Conservation (phyloP, 2,329 filamentous ascomycete genomes). For the Dactylella cylindrospora region DNA sequence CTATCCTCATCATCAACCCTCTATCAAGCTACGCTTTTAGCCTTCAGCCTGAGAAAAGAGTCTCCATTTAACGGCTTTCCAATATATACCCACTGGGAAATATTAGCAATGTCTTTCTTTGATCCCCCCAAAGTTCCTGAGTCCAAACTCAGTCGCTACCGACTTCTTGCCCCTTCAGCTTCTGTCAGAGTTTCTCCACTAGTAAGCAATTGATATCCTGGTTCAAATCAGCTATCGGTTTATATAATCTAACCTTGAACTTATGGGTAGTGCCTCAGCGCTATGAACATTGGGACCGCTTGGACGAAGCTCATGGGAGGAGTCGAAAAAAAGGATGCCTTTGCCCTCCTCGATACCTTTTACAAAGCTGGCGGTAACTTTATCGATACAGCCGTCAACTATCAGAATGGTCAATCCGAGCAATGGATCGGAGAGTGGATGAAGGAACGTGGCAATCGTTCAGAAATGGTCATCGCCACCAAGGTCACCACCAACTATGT, state of each 20-base stretch:
- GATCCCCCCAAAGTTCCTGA: conserved; percentile 57
- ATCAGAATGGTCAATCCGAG: conserved; percentile 67
- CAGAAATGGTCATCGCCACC: conserved; percentile 70
- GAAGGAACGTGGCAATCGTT: conserved; percentile 64
- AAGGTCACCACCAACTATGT: conserved; percentile 66
- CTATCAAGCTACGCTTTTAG: too few relatives aligned
- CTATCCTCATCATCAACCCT: too few relatives aligned
- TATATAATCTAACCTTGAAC: not conserved
- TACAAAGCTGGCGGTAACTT: conserved; percentile 70
- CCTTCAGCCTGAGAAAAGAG: too few relatives aligned
- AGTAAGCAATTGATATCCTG: conserved; percentile 51
- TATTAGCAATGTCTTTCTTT: conserved; percentile 47
- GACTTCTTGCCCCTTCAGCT: conserved; percentile 66
- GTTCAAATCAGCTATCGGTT: conserved; percentile 50
- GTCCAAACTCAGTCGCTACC: conserved; percentile 66
- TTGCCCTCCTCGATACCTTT: conserved; percentile 68
- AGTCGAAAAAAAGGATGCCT: conserved; percentile 64
- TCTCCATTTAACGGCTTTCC: too few relatives aligned
- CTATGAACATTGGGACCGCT: conserved; percentile 65
- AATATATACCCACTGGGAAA: too few relatives aligned
- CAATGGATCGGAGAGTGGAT: conserved; percentile 72
- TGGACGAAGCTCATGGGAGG: conserved; percentile 64
- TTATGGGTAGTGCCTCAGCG: conserved; percentile 56
- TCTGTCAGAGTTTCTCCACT: conserved; percentile 68
- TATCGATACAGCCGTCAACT: conserved; percentile 71